phyloP scores from a whole-genome alignment of 352 stramenopile species.

The Phytophthora ramorum region DNA sequence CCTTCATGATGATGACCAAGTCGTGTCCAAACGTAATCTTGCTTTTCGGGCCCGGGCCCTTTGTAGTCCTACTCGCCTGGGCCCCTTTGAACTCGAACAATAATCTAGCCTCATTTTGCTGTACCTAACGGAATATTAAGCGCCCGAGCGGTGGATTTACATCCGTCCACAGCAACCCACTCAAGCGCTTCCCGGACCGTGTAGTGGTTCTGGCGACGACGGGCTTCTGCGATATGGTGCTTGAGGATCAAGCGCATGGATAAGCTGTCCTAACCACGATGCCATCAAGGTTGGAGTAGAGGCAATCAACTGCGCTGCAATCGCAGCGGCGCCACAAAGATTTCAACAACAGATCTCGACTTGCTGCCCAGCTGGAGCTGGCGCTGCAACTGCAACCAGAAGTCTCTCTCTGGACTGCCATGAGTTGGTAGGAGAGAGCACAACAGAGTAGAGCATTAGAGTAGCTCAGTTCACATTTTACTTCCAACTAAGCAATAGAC shows the following conservation, averaged over 20 bases:
- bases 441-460: not conserved
- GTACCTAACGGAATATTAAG: not conserved
- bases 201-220: too few relatives aligned
- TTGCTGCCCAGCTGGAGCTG: too few relatives aligned
- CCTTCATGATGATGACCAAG: conserved; percentile 1
- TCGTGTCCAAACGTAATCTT: conserved; percentile 3
- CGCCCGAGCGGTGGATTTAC: not conserved
- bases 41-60: not conserved
- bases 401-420: not conserved
- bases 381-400: not conserved
- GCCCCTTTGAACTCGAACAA: not conserved
- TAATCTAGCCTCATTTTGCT: not conserved
- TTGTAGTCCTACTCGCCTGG: conserved; percentile 2
- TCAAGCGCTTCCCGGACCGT: not conserved
- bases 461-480: not conserved
- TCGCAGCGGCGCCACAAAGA: not conserved
- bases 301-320: not conserved
- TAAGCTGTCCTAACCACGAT: too few relatives aligned
- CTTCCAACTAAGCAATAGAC: not conserved
- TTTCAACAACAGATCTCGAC: not conserved
- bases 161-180: not conserved
- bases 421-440: not conserved
- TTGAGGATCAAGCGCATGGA: too few relatives aligned
- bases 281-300: too few relatives aligned
- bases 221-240: too few relatives aligned